phyloP scores from a whole-genome alignment of 257 asterid species.

The Solanum pinnatisectum region DNA sequence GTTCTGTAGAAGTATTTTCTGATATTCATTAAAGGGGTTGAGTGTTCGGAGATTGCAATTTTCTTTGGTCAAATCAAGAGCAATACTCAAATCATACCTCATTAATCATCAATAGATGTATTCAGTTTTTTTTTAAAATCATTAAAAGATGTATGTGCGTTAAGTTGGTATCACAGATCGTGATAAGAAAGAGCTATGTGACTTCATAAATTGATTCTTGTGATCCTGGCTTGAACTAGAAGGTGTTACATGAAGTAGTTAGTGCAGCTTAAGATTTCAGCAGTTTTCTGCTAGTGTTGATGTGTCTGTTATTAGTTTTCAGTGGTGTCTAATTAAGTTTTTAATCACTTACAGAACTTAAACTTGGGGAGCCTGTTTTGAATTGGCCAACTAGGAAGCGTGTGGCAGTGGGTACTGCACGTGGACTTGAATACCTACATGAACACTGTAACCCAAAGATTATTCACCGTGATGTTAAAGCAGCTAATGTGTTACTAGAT shows the following conservation, averaged over 20 bases:
- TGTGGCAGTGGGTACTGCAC: neutral
- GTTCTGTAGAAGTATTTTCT: neutral
- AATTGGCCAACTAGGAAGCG: neutral
- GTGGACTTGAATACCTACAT: neutral
- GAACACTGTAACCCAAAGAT: neutral
- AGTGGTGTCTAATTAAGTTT: slow-evolving; percentile 19
- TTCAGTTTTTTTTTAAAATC: neutral
- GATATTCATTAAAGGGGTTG: neutral
- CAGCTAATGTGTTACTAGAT: neutral
- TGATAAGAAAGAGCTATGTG: neutral
- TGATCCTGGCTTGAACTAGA: neutral
- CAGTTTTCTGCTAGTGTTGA: neutral
- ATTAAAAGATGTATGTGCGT: neutral
- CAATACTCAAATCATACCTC: neutral
- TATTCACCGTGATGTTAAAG: neutral
- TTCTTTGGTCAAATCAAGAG: neutral
- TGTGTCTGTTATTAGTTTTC: neutral
- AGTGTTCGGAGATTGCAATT: neutral
- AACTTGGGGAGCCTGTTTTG: neutral
- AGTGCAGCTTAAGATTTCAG: neutral
- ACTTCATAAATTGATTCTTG: neutral
- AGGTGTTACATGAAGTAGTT: neutral
- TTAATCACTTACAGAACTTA: neutral
- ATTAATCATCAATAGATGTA: neutral
- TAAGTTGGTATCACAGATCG: neutral